These are phyloP conservation scores for Globisporangium middletonii DNA, from an alignment of 352 stramenopile genomes.

Conservation along the genomic window DNA sequence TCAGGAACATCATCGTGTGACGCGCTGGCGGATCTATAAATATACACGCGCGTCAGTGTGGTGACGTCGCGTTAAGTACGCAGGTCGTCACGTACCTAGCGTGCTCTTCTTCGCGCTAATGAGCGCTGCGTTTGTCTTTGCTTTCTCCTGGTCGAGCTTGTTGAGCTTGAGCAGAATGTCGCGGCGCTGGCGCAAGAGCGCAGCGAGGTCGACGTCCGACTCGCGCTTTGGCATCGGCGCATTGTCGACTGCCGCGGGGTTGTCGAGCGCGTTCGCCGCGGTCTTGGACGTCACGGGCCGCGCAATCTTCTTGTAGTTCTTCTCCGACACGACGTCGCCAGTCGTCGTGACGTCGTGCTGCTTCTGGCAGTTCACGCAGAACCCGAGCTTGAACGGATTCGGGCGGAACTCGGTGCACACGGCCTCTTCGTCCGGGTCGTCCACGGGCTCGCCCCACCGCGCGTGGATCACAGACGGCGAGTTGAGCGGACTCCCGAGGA, in stretches of 20 bases:
- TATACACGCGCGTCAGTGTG: slow-evolving; percentile 1
- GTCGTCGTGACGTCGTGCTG: slow-evolving; percentile 78
- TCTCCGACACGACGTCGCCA: slow-evolving; percentile 54
- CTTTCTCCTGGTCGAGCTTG: slow-evolving; percentile 51
- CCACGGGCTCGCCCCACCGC: slow-evolving; percentile 76
- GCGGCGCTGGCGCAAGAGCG: slow-evolving; percentile 62
- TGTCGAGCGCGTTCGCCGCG: slow-evolving; percentile 74
- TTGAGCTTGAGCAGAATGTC: slow-evolving; percentile 73
- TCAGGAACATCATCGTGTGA: slow-evolving; percentile 46
- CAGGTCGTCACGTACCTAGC: slow-evolving; percentile 30
- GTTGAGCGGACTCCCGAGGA: slow-evolving; percentile 68
- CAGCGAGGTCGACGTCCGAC: slow-evolving; percentile 76
- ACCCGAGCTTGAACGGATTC: slow-evolving; percentile 84
- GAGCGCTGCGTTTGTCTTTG: slow-evolving; percentile 29
- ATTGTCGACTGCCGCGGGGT: slow-evolving; percentile 57
- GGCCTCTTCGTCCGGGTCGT: slow-evolving; percentile 78
- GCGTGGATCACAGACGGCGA: slow-evolving; percentile 80
- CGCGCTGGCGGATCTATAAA: slow-evolving; percentile 24
- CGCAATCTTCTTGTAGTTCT: slow-evolving; percentile 83
- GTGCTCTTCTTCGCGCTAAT: slow-evolving; percentile 19
- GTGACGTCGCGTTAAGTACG: too few relatives aligned
- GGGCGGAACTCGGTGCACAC: slow-evolving; percentile 74
- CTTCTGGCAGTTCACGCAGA: slow-evolving; percentile 89
- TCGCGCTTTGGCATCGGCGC: slow-evolving; percentile 41
- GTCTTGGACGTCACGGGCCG: slow-evolving; percentile 63